Percentiles rank a stretch among this genome's conserved stretches.
Evolutionary conservation across 169 alveolate species (phyloP).

Genomic region (Besnoitia besnoiti): DNA sequence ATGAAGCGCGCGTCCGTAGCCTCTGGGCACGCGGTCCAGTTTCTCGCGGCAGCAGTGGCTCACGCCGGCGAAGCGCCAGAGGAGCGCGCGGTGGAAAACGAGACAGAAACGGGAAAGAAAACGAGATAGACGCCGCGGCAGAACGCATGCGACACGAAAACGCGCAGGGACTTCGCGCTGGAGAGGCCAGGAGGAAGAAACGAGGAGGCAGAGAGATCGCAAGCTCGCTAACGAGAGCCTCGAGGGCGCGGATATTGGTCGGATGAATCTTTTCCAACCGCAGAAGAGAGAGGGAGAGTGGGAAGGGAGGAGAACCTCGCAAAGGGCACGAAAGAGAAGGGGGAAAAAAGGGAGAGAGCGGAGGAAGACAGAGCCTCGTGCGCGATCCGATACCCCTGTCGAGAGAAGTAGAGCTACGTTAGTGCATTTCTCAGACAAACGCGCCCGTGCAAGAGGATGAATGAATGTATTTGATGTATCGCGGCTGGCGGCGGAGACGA

Average conservation of each 20-base stretch:
- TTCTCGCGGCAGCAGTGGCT: neutral
- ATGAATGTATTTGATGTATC: too few relatives aligned
- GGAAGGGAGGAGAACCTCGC: neutral
- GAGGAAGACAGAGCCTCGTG: neutral
- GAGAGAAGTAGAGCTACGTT: too few relatives aligned
- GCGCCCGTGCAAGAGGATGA: too few relatives aligned
- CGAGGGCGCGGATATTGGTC: too few relatives aligned
- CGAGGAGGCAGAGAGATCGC: neutral
- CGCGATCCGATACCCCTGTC: too few relatives aligned
- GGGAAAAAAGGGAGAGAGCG: neutral
- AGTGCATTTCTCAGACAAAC: too few relatives aligned
- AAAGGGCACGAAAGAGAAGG: neutral
- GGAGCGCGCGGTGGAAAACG: neutral
- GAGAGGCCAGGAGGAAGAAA: too few relatives aligned
- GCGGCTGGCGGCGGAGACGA: too few relatives aligned
- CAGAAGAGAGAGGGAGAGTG: constrained; percentile 7
- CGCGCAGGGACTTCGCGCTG: too few relatives aligned
- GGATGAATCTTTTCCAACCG: too few relatives aligned
- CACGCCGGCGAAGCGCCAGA: neutral
- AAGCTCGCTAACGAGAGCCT: too few relatives aligned
- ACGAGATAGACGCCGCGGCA: neutral
- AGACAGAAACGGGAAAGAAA: neutral
- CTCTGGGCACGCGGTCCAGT: neutral
- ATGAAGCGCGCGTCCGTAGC: neutral
- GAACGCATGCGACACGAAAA: too few relatives aligned